A percentile compares a stretch with the other conserved stretches of the same genome.
Evolutionary conservation across 2,329 filamentous ascomycete species (phyloP).

Genomic region (Cercospora berteroae): DNA sequence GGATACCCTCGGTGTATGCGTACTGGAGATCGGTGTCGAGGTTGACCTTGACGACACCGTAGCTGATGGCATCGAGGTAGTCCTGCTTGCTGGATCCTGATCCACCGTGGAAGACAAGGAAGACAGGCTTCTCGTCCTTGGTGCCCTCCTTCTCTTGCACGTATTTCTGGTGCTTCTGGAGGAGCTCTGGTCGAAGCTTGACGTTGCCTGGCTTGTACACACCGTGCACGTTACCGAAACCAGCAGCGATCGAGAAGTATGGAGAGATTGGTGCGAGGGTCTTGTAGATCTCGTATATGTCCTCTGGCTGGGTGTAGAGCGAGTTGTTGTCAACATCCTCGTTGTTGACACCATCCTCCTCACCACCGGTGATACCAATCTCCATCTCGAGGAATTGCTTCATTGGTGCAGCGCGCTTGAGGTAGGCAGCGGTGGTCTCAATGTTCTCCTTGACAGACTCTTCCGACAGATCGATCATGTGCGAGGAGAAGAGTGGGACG

Average conservation of each 20-base stretch:
- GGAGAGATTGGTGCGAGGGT: slow-evolving; percentile 80
- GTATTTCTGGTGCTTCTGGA: slow-evolving; percentile 92
- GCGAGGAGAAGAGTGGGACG: slow-evolving; percentile 89
- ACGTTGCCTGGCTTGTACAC: slow-evolving; percentile 99
- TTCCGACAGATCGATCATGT: slow-evolving; percentile 99
- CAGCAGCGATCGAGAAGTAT: slow-evolving; percentile 97
- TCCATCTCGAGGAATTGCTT: slow-evolving; percentile 99
- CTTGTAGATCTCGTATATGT: slow-evolving; percentile 89
- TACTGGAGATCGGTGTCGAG: slow-evolving; percentile 97
- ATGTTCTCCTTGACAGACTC: slow-evolving; percentile 90
- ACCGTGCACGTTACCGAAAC: slow-evolving; percentile 98
- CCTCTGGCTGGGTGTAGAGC: slow-evolving; percentile 96
- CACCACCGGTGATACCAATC: slow-evolving; percentile 92
- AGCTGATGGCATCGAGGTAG: slow-evolving; percentile 81
- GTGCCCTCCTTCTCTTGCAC: slow-evolving; percentile 75
- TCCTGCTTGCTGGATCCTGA: slow-evolving; percentile 89
- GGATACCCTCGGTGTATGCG: slow-evolving; percentile 87
- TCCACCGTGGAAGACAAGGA: slow-evolving; percentile 99
- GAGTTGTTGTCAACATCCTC: slow-evolving; percentile 95
- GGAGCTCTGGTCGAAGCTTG: slow-evolving; percentile 91
- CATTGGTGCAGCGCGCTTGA: slow-evolving; percentile 91
- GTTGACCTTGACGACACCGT: slow-evolving; percentile 99
- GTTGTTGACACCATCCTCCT: slow-evolving; percentile 99
- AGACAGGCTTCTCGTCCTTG: slow-evolving; percentile 84
- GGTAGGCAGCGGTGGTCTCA: slow-evolving; percentile 84